Percentiles rank a stretch among this genome's conserved stretches.
These are phyloP conservation scores for Coemansia sp. DNA, from an alignment of 192 early-diverging fungal species.

Conservation along the genomic window DNA sequence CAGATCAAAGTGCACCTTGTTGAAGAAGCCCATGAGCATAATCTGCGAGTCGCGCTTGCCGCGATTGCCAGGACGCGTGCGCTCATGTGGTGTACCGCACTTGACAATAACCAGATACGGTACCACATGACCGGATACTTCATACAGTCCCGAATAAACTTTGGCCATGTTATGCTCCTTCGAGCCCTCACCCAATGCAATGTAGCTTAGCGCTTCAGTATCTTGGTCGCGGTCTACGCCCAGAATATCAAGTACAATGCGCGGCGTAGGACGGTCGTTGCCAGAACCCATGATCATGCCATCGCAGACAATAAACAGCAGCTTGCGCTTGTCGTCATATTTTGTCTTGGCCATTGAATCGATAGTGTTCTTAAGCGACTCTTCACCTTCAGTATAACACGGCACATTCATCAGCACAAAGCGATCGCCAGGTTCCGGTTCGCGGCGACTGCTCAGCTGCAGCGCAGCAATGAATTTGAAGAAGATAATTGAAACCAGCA, in stretches of 20 bases:
- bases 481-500: slow-evolving; percentile 79
- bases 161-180: slow-evolving; percentile 95
- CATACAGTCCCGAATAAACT: slow-evolving; percentile 94
- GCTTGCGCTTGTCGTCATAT: slow-evolving; percentile 96
- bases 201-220: slow-evolving; percentile 80
- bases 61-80: slow-evolving; percentile 85
- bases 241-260: slow-evolving; percentile 92
- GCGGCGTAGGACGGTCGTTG: slow-evolving; percentile 93
- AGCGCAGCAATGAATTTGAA: slow-evolving; percentile 94
- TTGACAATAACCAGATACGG: slow-evolving; percentile 94
- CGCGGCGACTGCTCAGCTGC: slow-evolving; percentile 71
- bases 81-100: slow-evolving; percentile 80
- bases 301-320: slow-evolving; percentile 92
- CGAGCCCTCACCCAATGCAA: slow-evolving; percentile 80
- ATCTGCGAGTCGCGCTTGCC: slow-evolving; percentile 99
- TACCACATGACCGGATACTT: slow-evolving; percentile 82
- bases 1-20: slow-evolving; percentile 89
- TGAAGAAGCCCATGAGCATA: slow-evolving; percentile 94
- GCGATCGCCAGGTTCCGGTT: slow-evolving; percentile 83
- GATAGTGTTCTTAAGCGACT: slow-evolving; percentile 84
- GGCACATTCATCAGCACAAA: slow-evolving; percentile 92
- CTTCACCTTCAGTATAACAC: slow-evolving; percentile 96
- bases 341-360: slow-evolving; percentile 84
- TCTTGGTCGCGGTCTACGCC: slow-evolving; percentile 85
- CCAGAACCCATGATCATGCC: slow-evolving; percentile 95